These are phyloP conservation scores for Tricholoma flavovirens DNA, from an alignment of 768 basidiomycete species.

Conservation along the genomic window DNA sequence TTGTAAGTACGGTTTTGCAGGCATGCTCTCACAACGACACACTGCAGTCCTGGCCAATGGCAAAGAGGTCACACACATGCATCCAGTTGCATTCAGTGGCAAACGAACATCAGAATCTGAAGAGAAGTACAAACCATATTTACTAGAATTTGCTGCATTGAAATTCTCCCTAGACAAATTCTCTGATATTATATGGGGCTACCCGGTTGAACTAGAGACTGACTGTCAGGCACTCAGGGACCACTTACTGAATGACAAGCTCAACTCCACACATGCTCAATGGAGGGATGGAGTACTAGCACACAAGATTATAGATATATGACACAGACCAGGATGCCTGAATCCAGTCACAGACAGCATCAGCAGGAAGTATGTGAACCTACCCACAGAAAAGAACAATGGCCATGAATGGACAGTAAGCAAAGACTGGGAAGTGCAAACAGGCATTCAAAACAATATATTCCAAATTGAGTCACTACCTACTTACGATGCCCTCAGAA, in stretches of 20 bases:
- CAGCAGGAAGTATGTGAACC: slow-evolving; percentile 13
- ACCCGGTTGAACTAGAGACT: slow-evolving; percentile 25
- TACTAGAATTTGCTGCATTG: slow-evolving; percentile 30
- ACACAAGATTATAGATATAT: slow-evolving; percentile 21
- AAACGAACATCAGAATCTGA: slow-evolving; percentile 25
- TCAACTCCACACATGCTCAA: slow-evolving; percentile 20
- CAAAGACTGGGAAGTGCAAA: slow-evolving; percentile 21
- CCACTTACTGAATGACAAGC: slow-evolving; percentile 18
- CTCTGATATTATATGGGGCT: slow-evolving; percentile 18
- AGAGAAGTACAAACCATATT: slow-evolving; percentile 24
- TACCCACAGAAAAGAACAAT: slow-evolving; percentile 6
- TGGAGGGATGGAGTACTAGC: slow-evolving; percentile 18
- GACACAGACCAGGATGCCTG: slow-evolving; percentile 15
- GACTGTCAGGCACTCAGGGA: slow-evolving; percentile 29
- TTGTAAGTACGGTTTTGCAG: slow-evolving; percentile 24
- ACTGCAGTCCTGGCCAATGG: slow-evolving; percentile 14
- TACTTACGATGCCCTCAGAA: slow-evolving; percentile 10
- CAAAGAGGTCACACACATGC: slow-evolving; percentile 5
- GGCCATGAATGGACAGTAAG: slow-evolving; percentile 21
- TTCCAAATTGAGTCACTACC: slow-evolving; percentile 3
- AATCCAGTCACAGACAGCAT: slow-evolving; percentile 26
- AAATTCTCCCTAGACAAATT: slow-evolving; percentile 27
- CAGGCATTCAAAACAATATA: slow-evolving; percentile 17
- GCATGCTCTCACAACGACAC: slow-evolving; percentile 25
- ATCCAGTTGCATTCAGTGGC: slow-evolving; percentile 24